Conservation (phyloP, 345 rosid genomes). For the Camelina neglecta region DNA sequence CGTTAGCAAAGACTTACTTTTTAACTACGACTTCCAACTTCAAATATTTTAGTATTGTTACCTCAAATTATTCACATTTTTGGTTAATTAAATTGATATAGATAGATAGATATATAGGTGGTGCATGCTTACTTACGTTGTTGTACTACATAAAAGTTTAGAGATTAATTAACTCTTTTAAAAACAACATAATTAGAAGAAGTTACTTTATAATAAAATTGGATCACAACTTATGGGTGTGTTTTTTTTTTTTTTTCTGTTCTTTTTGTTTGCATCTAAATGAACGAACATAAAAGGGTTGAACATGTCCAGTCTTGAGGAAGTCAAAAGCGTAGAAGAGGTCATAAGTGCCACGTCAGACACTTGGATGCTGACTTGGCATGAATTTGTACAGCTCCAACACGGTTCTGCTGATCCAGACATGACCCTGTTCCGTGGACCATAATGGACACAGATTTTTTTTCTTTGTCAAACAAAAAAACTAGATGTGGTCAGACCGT, state of each 20-base stretch:
- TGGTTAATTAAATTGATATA: not conserved
- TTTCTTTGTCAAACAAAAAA: constrained; percentile 12
- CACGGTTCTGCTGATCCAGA: constrained; percentile 36
- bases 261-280: not conserved
- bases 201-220: too few relatives aligned
- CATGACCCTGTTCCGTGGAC: constrained; percentile 31
- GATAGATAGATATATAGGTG: not conserved
- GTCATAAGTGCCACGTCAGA: constrained; percentile 40
- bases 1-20: constrained; percentile 20
- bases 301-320: constrained; percentile 37
- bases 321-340: constrained; percentile 42
- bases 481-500: constrained; percentile 7
- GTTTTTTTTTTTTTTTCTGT: not conserved
- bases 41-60: not conserved
- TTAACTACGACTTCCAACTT: constrained; percentile 17
- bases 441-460: not conserved
- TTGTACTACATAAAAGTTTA: not conserved
- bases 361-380: constrained; percentile 40
- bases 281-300: not conserved
- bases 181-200: not conserved
- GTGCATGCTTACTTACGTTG: not conserved
- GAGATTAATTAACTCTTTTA: not conserved
- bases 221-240: not conserved
- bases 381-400: constrained; percentile 12
- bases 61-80: constrained; percentile 6